Evolutionary conservation across 306 rosid species (phyloP).

Genomic region (Pueraria montana): DNA sequence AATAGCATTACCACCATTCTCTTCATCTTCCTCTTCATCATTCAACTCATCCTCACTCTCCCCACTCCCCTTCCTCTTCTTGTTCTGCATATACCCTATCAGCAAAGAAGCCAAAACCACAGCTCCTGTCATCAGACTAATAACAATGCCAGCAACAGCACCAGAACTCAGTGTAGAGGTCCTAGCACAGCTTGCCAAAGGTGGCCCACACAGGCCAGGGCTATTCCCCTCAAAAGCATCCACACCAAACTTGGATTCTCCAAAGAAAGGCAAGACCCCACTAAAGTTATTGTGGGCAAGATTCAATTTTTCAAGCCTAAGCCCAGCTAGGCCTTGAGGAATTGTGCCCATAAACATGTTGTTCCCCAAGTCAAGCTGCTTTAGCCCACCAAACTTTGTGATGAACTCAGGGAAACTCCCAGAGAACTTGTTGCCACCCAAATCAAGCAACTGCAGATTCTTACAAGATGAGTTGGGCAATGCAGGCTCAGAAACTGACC

Average conservation of each 20-base stretch:
- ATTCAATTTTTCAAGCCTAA: conserved; percentile 80
- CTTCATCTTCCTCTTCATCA: conserved; percentile 77
- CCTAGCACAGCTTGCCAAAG: conserved; percentile 74
- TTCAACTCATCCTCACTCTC: conserved; percentile 90
- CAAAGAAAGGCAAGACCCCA: conserved; percentile 82
- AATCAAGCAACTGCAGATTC: conserved; percentile 72
- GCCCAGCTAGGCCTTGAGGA: conserved; percentile 61
- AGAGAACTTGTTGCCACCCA: conserved; percentile 77
- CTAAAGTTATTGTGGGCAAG: conserved; percentile 92
- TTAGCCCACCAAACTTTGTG: conserved; percentile 68
- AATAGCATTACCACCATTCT: conserved; percentile 45
- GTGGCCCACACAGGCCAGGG: conserved; percentile 86
- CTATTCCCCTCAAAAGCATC: conserved; percentile 88
- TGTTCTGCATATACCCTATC: conserved; percentile 89
- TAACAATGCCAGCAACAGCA: conserved; percentile 94
- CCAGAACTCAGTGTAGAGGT: conserved; percentile 83
- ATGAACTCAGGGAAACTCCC: conserved; percentile 87
- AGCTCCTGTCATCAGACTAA: conserved; percentile 87
- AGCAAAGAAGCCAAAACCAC: conserved; percentile 89
- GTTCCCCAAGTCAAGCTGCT: conserved; percentile 76
- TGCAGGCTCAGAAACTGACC: conserved; percentile 82
- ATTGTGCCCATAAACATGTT: conserved; percentile 74
- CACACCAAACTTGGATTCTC: conserved; percentile 68
- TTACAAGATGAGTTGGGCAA: conserved; percentile 82
- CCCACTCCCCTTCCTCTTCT: conserved; percentile 73